Evolutionary conservation across 768 basidiomycete species (phyloP).

Genomic region (Exsudoporus frostii): DNA sequence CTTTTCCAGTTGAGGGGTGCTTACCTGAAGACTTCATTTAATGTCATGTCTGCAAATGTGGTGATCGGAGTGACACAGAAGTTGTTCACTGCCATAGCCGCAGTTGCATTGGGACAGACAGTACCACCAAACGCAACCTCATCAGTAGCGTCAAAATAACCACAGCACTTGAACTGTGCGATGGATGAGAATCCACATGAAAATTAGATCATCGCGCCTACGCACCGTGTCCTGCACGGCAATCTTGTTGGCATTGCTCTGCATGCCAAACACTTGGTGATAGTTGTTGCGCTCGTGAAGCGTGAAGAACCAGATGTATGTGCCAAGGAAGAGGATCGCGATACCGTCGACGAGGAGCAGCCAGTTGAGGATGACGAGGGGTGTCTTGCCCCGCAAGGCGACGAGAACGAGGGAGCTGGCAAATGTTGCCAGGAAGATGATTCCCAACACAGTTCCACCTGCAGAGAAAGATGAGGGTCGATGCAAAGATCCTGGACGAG

Average conservation of each 20-base stretch:
- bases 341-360: slow-evolving; percentile 61
- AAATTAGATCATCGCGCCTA: not conserved
- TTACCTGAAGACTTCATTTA: slow-evolving; percentile 86
- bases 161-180: slow-evolving; percentile 74
- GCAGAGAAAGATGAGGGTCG: not conserved
- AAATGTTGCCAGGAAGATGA: slow-evolving; percentile 63
- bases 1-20: not conserved
- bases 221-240: slow-evolving; percentile 71
- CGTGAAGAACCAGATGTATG: slow-evolving; percentile 80
- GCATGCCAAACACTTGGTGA: slow-evolving; percentile 50
- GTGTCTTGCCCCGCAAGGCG: slow-evolving; percentile 61
- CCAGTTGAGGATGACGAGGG: slow-evolving; percentile 78
- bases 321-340: slow-evolving; percentile 60
- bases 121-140: slow-evolving; percentile 54
- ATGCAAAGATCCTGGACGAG: not conserved
- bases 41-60: slow-evolving; percentile 60
- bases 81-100: slow-evolving; percentile 37
- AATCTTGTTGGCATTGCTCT: slow-evolving; percentile 45
- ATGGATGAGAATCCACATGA: not conserved
- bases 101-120: slow-evolving; percentile 51
- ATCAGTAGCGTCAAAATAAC: slow-evolving; percentile 73
- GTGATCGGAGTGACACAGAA: slow-evolving; percentile 77
- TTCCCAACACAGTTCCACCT: slow-evolving; percentile 74
- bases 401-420: slow-evolving; percentile 69
- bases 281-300: slow-evolving; percentile 70